Base-by-base conservation (phyloP, 805 yeast species). In the Soucietia sequanensis region DNA sequence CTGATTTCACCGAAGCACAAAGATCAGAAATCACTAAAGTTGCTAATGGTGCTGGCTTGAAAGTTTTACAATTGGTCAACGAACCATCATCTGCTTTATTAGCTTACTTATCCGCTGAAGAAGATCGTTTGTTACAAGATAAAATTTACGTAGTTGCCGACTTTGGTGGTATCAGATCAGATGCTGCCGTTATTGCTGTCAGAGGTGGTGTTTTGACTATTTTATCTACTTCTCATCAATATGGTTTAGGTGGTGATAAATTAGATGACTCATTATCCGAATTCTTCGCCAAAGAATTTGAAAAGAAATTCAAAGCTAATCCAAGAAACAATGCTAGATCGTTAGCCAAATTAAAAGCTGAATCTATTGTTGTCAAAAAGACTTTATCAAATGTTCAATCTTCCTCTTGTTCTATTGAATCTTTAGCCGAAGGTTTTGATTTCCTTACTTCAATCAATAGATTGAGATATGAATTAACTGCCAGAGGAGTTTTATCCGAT, bases 161-260 rank as follows among this genome's bases (percentile, higher is more conserved):
- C 65, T 86, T 93, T 54, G 99, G 99, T 61, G 97, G 96, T 57
- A 75, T 89, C 12, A 52, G 98, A 67, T 82, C 95, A 27, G 98
- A 93, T 58, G 96, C 90, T 43, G 96, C 98, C 40, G 90, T 93
- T 33, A 70, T 93, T 52, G 81, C 97, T 26, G 85, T 83, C 35
- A 81, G 97, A 71, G 96, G 96, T 45, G 99, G 99, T 54, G 78
- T 93, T 48, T 75, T 86, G 67, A 91, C 99, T 37, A 72, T 88
- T 30, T 72, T 93, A 50, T 83, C 95, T 41, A 87, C 96, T 46
- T 78, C 80, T 39, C 95, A 89, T 56, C 84, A 86, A 60, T 71
- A 70, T 50, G 80, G 76, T 35, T 76, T 93, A 42, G 98, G 98
- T 56, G 99, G 99, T 61, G 84, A 80, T 51, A 70, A 78, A 58